phyloP scores from a whole-genome alignment of 202 grass and related monocot genomes.

The Sporobolus alterniflorus region DNA sequence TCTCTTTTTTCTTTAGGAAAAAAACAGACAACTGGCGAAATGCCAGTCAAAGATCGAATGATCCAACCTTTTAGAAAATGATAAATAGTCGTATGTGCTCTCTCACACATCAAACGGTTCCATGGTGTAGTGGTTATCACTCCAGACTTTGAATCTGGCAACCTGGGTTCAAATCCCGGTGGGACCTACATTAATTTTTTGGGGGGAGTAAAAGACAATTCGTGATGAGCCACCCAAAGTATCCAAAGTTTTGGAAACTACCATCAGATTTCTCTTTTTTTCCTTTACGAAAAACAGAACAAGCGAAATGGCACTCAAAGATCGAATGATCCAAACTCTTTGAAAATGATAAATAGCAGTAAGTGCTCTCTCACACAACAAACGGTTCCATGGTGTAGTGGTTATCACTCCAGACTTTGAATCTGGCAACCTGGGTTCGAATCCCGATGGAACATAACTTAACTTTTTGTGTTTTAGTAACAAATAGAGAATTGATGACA shows the following conservation, averaged over 20 bases:
- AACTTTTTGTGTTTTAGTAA: not conserved
- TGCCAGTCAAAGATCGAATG: not conserved
- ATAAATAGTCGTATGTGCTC: not conserved
- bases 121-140: slow-evolving; percentile 89
- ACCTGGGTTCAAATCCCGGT: slow-evolving; percentile 88
- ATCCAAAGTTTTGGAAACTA: not conserved
- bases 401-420: slow-evolving; percentile 91
- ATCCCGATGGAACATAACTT: slow-evolving; percentile 66
- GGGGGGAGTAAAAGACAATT: not conserved
- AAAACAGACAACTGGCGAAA: not conserved
- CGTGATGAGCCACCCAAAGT: not conserved
- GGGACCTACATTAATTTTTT: slow-evolving; percentile 39
- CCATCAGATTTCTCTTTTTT: not conserved
- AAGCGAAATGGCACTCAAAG: not conserved
- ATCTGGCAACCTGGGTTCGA: slow-evolving; percentile 85
- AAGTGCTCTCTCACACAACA: not conserved
- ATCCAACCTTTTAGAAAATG: not conserved
- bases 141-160: slow-evolving; percentile 94
- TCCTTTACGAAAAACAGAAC: not conserved
- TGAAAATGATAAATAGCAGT: not conserved
- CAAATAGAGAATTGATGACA: not conserved
- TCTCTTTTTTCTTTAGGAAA: not conserved
- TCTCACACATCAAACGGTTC: slow-evolving; percentile 39
- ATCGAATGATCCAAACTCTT: not conserved
- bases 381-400: slow-evolving; percentile 74